Evolutionary conservation across 805 yeast species (phyloP).

Genomic region (Saccharomycopsis lassenensis): DNA sequence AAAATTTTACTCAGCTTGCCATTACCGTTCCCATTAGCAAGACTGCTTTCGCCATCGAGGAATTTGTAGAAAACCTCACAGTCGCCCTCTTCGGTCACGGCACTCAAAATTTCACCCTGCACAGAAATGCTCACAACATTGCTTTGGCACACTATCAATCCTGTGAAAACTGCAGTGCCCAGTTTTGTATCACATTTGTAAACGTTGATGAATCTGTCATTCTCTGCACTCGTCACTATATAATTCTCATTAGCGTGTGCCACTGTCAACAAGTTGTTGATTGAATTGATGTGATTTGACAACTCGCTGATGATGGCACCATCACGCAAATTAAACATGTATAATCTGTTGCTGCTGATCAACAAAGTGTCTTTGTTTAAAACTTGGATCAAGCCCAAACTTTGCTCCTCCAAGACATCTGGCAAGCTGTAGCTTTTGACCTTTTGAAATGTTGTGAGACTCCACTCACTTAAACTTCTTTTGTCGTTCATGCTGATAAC

Average conservation of each 20-base stretch:
- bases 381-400: slow-evolving; percentile 16
- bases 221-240: slow-evolving; percentile 61
- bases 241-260: slow-evolving; percentile 27
- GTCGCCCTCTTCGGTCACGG: slow-evolving; percentile 63
- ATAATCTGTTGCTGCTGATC: slow-evolving; percentile 58
- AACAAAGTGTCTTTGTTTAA: slow-evolving; percentile 37
- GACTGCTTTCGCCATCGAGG: slow-evolving; percentile 19
- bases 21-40: too few relatives aligned
- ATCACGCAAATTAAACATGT: slow-evolving; percentile 35
- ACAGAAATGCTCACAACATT: slow-evolving; percentile 39
- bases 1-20: slow-evolving; percentile 3
- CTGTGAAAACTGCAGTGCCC: too few relatives aligned
- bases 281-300: slow-evolving; percentile 71
- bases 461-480: slow-evolving; percentile 56
- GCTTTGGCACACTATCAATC: slow-evolving; percentile 63
- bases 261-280: slow-evolving; percentile 37
- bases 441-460: slow-evolving; percentile 30
- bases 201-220: slow-evolving; percentile 74
- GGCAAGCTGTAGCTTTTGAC: too few relatives aligned
- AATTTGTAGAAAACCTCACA: slow-evolving; percentile 65
- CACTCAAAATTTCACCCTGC: slow-evolving; percentile 29
- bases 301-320: slow-evolving; percentile 37
- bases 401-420: slow-evolving; percentile 27
- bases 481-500: slow-evolving; percentile 51
- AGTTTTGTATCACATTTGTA: too few relatives aligned